These are phyloP conservation scores for Fusarium papillatum DNA, from an alignment of 2,329 filamentous ascomycete genomes.

Conservation along the genomic window DNA sequence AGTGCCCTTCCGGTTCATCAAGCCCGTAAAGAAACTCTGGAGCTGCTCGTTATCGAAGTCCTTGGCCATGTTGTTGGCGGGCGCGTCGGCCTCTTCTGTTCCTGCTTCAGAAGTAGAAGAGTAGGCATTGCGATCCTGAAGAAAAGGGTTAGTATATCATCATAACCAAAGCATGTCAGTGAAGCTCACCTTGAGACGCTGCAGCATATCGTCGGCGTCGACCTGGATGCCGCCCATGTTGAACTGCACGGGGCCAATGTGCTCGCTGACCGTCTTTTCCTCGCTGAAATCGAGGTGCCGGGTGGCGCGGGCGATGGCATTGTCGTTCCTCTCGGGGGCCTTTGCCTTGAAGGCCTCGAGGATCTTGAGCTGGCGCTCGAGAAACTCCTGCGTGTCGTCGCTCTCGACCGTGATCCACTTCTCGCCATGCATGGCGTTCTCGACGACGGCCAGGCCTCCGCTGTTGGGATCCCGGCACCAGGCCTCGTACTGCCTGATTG, in stretches of 20 bases:
- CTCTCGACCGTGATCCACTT: conserved; percentile 51
- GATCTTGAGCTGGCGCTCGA: conserved; percentile 79
- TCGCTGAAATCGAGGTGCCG: conserved; percentile 51
- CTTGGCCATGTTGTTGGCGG: conserved; percentile 58
- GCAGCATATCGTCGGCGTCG: conserved; percentile 93
- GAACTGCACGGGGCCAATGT: conserved; percentile 95
- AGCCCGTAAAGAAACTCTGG: conserved; percentile 70
- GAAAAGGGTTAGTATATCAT: conserved; percentile 33
- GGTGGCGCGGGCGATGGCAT: conserved; percentile 35
- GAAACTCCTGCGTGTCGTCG: conserved; percentile 82
- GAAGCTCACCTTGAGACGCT: conserved; percentile 80
- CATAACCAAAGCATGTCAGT: background rate
- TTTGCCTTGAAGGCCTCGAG: conserved; percentile 76
- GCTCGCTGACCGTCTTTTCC: conserved; percentile 73
- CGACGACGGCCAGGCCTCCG: conserved; percentile 62
- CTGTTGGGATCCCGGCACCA: conserved; percentile 82
- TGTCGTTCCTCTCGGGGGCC: conserved; percentile 60
- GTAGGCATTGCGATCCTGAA: conserved; percentile 70
- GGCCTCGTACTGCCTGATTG: conserved; percentile 82
- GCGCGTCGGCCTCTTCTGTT: conserved; percentile 52
- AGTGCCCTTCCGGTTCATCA: conserved; percentile 67
- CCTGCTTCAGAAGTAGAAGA: conserved; percentile 60
- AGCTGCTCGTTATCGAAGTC: conserved; percentile 67
- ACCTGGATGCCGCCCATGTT: conserved; percentile 99
- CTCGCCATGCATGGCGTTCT: conserved; percentile 54